Conservation (phyloP, 2,329 filamentous ascomycete species). For the Fusarium drepaniforme region DNA sequence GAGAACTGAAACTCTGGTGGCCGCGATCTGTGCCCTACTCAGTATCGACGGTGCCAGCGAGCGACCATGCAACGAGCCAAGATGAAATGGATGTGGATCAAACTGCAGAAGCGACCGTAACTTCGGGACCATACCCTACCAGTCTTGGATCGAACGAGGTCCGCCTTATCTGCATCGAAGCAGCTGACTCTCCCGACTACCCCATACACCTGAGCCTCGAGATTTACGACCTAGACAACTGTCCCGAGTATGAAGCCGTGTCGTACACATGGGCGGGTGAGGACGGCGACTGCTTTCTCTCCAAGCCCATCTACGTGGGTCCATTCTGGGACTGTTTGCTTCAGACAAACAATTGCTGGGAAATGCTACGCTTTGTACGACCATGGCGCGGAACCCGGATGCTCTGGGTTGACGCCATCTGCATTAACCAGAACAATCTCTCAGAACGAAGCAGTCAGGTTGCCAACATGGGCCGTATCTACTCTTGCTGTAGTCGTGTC, state of each 20-base stretch:
- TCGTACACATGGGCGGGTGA: slow-evolving; percentile 2
- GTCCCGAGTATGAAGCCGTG: not conserved
- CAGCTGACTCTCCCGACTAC: not conserved
- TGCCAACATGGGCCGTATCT: not conserved
- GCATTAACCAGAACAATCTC: not conserved
- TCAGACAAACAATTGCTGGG: slow-evolving; percentile 3
- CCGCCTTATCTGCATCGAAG: not conserved
- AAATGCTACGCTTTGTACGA: not conserved
- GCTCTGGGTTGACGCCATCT: slow-evolving; percentile 9
- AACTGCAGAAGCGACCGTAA: not conserved
- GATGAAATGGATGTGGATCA: not conserved
- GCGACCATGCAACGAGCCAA: not conserved
- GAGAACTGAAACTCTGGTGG: not conserved
- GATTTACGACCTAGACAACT: not conserved
- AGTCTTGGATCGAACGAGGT: not conserved
- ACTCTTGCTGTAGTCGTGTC: not conserved
- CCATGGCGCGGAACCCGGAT: not conserved
- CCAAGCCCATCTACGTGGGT: not conserved
- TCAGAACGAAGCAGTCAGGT: not conserved
- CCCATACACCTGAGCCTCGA: not conserved
- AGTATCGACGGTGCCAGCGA: not conserved
- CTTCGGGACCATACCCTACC: not conserved
- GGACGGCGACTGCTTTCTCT: not conserved
- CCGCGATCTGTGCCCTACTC: not conserved
- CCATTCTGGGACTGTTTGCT: not conserved